Evolutionary conservation across 768 basidiomycete species (phyloP), one percentile per base, ranked within the genome.

Genomic region (Hericium coralloides): DNA sequence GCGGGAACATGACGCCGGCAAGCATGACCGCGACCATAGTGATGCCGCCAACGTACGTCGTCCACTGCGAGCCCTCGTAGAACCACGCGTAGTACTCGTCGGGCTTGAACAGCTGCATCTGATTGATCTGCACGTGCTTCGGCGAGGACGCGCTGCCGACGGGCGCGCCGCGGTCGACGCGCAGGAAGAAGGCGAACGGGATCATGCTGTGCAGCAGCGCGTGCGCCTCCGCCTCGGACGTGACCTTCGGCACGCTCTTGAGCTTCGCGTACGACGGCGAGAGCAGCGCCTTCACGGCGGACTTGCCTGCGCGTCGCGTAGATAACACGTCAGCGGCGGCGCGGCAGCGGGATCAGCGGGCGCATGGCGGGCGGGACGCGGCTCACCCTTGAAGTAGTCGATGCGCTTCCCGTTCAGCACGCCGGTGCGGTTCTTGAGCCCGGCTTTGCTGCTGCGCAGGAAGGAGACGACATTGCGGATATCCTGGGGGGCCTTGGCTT

Each of bases 1-100:
- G 79, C 3, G 97, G 97, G 83, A 97, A 99, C 94, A 99, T 97
- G 67, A 98, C 95, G 2, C 91, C 95, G 4, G 89, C 94, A 45
- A 99, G 85, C 78, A 98, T 92, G 67, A 98, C 76, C 43, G 79
- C 82, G 58, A 98, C 94, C 91, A 99, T 94, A 26, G 84, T 83
- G 12, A 89, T 75, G 17, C 91, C 95, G 43, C 93, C 92, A 10
- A 92, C 82, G 67, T 95, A 92, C 7, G 90, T 95, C 63, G 87
- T 90, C 83, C 92, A 86, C 66, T 95, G 94, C 14, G 91, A 90
- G 45, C 92, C 91, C 58, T 94, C 92, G 70, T 94, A 92, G 72
- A 98, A 92, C 95, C 95, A 99, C 26, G 89, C 94, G 70, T 91
- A 98, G 73, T 95, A 93, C 52, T 87, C 85, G 20, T 89, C 83